Evolutionary conservation across 129 eudicot genomes (phyloP), one percentile per base, ranked within the genome.

Genomic region (Sambucus nigra): DNA sequence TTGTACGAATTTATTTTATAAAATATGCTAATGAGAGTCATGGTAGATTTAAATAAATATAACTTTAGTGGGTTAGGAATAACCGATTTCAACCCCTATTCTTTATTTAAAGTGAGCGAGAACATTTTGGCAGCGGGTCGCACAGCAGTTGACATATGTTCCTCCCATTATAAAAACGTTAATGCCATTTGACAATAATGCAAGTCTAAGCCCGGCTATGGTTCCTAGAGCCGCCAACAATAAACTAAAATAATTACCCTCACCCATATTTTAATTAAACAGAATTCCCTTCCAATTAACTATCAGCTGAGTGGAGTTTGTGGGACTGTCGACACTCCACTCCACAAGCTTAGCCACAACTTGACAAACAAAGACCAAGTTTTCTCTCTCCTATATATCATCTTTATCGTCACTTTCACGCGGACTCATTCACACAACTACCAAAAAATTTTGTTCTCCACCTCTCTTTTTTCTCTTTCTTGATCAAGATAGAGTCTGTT

Each of bases 341-440:
- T n/a, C n/a, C 52, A 25, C 25, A n/a, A 45, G 53, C 42, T 44
- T 8, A 26, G 38, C 52, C 53, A 47, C 39, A 59, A 42, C 64
- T 59, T 59, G 52, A 59, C 40, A 59, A 14, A 24, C 26, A 35
- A 15, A 35, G 13, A 50, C 9, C 35, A 20, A 11, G 11, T 25
- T 29, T 3, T 48, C 42, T 26, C 51, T 45, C 55, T 26, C n/a
- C n/a, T n/a, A 2, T 42, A 28, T 31, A 19, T 51, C 59, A 63
- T 20, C 51, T 16, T 71, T 62, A 19, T 73, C 61, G 76, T 66
- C 79, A 12, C 59, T 69, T 59, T 66, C 82, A 69, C 76, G 76
- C 76, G 53, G 51, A 69, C 47, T 61, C 20, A 38, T 13, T 16
- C 28, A 35, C 42, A 35, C 13, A 35, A 35, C 3, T 7, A 12